These are phyloP conservation scores for Pascua guehoae DNA, from an alignment of 1,284 basidiomycete species.

Conservation along the genomic window DNA sequence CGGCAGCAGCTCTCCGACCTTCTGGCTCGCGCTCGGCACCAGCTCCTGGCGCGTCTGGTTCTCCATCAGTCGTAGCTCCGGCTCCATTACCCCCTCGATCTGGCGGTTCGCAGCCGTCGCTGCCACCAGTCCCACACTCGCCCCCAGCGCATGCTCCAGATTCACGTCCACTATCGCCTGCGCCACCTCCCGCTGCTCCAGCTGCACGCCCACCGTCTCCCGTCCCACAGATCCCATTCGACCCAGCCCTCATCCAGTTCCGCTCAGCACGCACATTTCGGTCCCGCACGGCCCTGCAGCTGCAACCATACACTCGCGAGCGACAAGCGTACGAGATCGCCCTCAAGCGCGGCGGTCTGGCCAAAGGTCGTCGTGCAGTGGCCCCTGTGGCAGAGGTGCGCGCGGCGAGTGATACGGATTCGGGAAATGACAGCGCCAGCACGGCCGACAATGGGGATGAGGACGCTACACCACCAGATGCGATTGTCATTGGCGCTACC, in stretches of 20 bases:
- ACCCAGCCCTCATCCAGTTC: slow-evolving; percentile 40
- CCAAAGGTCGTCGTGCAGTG: slow-evolving; percentile 22
- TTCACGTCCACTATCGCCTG: too few species aligned
- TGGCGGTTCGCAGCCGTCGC: too few species aligned
- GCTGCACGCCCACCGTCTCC: too few species aligned
- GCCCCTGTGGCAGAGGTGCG: slow-evolving; percentile 10
- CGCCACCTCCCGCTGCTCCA: neutral
- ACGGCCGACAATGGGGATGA: slow-evolving; percentile 9
- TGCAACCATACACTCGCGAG: slow-evolving; percentile 48
- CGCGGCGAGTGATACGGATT: slow-evolving; percentile 16
- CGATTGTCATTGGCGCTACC: slow-evolving; percentile 39
- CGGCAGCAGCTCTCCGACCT: too few species aligned
- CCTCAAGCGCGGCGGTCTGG: slow-evolving; percentile 38
- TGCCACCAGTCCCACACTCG: too few species aligned
- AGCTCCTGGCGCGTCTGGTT: too few species aligned
- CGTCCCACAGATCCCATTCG: neutral
- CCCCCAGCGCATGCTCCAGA: too few species aligned
- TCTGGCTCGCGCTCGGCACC: too few species aligned
- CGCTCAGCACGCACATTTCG: slow-evolving; percentile 44
- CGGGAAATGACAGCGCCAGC: neutral
- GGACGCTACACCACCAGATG: slow-evolving; percentile 20
- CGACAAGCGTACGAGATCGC: slow-evolving; percentile 40
- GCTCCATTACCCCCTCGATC: too few species aligned
- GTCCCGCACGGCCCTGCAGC: slow-evolving; percentile 45
- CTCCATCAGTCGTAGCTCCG: too few species aligned